A percentile compares a stretch with the other conserved stretches of the same genome.
phyloP scores from a whole-genome alignment of 495 filamentous ascomycete species.

The Xanthoparmelia taractica region DNA sequence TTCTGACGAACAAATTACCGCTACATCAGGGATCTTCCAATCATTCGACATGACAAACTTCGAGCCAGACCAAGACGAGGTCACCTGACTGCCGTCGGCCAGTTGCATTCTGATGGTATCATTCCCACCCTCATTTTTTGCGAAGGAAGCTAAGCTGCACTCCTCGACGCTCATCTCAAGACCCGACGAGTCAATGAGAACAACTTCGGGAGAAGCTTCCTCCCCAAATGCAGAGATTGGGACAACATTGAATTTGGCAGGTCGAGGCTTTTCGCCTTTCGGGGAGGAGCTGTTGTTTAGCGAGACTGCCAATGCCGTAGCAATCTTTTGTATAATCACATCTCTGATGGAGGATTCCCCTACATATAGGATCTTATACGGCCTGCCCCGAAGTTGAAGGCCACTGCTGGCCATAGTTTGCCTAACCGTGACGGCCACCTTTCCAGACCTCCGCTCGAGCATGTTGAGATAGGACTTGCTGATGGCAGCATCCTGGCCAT shows the following conservation, averaged over 20 bases:
- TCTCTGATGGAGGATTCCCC: slow-evolving; percentile 55
- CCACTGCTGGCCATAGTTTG: slow-evolving; percentile 63
- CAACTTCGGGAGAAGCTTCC: slow-evolving; percentile 53
- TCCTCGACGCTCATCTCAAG: slow-evolving; percentile 69
- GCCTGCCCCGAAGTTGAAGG: slow-evolving; percentile 51
- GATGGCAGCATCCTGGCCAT: not conserved
- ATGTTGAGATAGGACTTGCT: not conserved
- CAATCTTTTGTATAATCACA: slow-evolving; percentile 68
- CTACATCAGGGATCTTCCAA: slow-evolving; percentile 65
- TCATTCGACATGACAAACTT: slow-evolving; percentile 41
- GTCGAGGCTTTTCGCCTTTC: slow-evolving; percentile 41
- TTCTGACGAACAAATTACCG: slow-evolving; percentile 58
- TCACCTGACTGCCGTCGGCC: slow-evolving; percentile 46
- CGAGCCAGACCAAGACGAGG: slow-evolving; percentile 41
- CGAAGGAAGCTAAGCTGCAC: slow-evolving; percentile 49
- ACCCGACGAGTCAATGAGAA: slow-evolving; percentile 59
- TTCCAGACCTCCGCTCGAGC: slow-evolving; percentile 25
- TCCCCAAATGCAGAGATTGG: slow-evolving; percentile 63
- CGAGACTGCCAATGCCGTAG: slow-evolving; percentile 52
- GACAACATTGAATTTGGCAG: slow-evolving; percentile 65
- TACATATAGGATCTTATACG: slow-evolving; percentile 62
- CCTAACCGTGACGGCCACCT: slow-evolving; percentile 51
- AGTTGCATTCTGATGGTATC: slow-evolving; percentile 49
- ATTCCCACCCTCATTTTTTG: slow-evolving; percentile 36
- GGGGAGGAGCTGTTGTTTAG: slow-evolving; percentile 34